Evolutionary conservation across 176 grass and related monocot genomes (phyloP).

Genomic region (Triticum urartu): DNA sequence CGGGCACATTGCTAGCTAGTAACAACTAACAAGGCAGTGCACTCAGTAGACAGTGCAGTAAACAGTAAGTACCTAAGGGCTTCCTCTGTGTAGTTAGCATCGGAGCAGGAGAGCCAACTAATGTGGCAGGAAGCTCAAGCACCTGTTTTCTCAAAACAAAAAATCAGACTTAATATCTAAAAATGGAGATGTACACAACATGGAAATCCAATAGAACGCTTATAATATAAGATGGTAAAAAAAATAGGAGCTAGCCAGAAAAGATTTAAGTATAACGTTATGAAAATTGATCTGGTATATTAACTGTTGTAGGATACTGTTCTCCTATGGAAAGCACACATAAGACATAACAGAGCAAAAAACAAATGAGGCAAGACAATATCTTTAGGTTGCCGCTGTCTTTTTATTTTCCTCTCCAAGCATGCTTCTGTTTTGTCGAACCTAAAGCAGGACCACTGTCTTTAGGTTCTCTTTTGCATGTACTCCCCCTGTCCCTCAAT

Average conservation of each 20-base stretch:
- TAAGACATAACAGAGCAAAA: not conserved
- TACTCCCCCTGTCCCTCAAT: too few relatives aligned
- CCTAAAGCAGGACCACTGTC: too few relatives aligned
- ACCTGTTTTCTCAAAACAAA: constrained; percentile 40
- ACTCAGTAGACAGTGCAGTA: not conserved
- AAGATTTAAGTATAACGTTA: not conserved
- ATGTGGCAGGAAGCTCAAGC: constrained; percentile 54
- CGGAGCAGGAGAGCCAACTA: constrained; percentile 19
- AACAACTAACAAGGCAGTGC: not conserved
- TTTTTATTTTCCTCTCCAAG: not conserved
- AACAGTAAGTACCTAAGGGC: constrained; percentile 49
- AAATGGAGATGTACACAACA: not conserved
- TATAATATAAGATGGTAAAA: not conserved
- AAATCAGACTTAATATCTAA: not conserved
- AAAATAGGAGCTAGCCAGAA: not conserved
- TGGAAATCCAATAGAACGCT: not conserved
- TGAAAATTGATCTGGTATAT: not conserved
- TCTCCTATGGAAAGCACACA: not conserved
- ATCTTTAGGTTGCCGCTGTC: not conserved
- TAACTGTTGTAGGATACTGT: not conserved
- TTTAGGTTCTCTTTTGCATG: too few relatives aligned
- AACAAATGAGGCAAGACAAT: not conserved
- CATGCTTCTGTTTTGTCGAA: not conserved
- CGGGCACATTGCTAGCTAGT: too few relatives aligned
- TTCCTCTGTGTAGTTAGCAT: constrained; percentile 44